phyloP scores from a whole-genome alignment of 1,139 yeast species.

The Pichia inconspicua region DNA sequence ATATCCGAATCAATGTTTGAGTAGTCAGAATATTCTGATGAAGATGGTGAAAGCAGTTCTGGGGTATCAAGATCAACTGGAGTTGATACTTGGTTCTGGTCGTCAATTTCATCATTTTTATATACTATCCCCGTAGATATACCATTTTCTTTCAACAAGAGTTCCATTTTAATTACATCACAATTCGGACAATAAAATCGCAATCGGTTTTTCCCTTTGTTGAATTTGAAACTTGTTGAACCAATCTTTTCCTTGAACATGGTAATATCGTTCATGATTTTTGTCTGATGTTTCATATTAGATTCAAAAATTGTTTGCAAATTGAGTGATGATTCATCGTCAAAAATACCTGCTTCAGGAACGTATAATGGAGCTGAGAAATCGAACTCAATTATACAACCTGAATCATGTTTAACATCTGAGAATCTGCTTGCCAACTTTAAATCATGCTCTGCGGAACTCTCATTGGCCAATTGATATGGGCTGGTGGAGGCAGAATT shows the following conservation, averaged over 20 bases:
- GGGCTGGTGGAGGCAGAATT: conserved; percentile 14
- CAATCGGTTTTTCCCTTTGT: conserved; percentile 16
- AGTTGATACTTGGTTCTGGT: neutral
- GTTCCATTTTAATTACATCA: conserved; percentile 43
- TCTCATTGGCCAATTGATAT: conserved; percentile 14
- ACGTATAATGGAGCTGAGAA: conserved; percentile 21
- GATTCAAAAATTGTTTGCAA: conserved; percentile 22
- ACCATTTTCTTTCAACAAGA: conserved; percentile 41
- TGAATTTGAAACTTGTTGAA: conserved; percentile 23
- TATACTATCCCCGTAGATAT: conserved; percentile 38
- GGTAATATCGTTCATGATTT: conserved; percentile 33
- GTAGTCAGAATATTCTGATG: neutral
- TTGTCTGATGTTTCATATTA: conserved; percentile 31
- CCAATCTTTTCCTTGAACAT: conserved; percentile 39
- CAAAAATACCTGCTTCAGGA: conserved; percentile 45
- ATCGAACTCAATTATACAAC: conserved; percentile 51
- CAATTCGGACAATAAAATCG: conserved; percentile 54
- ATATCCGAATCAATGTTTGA: conserved; percentile 1
- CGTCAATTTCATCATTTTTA: conserved; percentile 1
- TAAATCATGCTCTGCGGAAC: conserved; percentile 32
- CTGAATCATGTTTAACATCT: conserved; percentile 20
- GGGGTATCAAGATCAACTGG: neutral
- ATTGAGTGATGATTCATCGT: conserved; percentile 32
- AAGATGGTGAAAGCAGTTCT: neutral
- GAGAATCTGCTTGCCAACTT: conserved; percentile 33